Evolutionary conservation across 1,139 yeast genomes (phyloP).

Genomic region (Insectozyma bohioensis): DNA sequence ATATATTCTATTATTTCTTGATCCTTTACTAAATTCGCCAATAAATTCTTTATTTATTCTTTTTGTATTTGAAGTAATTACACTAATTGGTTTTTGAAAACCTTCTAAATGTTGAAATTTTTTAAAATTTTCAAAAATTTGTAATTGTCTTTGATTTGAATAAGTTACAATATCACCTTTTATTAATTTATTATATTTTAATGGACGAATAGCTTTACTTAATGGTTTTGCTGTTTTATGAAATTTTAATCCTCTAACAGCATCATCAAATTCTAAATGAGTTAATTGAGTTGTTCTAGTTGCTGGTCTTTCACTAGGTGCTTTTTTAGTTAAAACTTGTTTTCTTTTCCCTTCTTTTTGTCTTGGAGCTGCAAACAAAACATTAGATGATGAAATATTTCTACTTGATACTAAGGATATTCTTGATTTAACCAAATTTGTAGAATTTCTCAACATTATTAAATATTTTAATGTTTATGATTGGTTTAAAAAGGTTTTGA

Average conservation of each 20-base stretch:
- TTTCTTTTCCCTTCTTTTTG: slow-evolving; percentile 26
- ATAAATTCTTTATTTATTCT: slow-evolving; percentile 27
- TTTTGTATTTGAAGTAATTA: slow-evolving; percentile 42
- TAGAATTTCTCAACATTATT: no score
- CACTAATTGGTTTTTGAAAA: slow-evolving; percentile 54
- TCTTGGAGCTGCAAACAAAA: slow-evolving; percentile 17
- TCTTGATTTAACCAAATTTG: no score
- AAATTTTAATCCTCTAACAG: slow-evolving; percentile 28
- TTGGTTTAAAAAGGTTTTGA: no score
- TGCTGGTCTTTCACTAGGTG: slow-evolving; percentile 36
- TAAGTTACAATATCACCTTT: no score
- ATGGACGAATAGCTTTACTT: slow-evolving; percentile 18
- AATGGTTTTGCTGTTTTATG: slow-evolving; percentile 9
- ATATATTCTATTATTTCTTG: slow-evolving; percentile 49
- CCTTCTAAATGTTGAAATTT: slow-evolving; percentile 66
- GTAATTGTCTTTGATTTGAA: no score
- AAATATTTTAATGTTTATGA: no score
- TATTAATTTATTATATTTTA: slow-evolving; percentile 15
- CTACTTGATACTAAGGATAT: no score
- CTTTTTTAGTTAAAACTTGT: slow-evolving; percentile 15
- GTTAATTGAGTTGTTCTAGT: slow-evolving; percentile 37
- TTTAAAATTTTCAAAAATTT: slow-evolving; percentile 63
- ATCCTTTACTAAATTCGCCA: slow-evolving; percentile 20
- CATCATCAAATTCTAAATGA: slow-evolving; percentile 40
- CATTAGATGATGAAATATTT: slow-evolving; percentile 12